Evolutionary conservation across 345 rosid genomes (phyloP).

Genomic region (Aquilaria sinensis): DNA sequence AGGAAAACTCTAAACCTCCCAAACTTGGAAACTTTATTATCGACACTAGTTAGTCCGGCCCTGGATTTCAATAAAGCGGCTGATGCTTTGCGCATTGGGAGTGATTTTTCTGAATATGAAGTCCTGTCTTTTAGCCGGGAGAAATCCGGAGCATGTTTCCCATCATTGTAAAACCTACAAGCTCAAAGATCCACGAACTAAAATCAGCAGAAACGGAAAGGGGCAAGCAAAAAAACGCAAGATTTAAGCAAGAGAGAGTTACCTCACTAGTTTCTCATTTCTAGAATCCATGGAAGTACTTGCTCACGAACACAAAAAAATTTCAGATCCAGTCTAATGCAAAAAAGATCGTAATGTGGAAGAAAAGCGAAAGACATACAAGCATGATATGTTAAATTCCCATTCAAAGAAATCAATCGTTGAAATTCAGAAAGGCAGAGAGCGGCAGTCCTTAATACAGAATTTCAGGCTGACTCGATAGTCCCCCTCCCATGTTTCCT

Average conservation of each 20-base stretch:
- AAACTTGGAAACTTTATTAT: conserved; percentile 27
- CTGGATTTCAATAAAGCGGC: conserved; percentile 31
- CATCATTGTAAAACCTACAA: conserved; percentile 45
- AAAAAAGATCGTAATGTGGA: too few relatives aligned
- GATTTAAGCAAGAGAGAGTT: not conserved
- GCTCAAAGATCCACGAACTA: not conserved
- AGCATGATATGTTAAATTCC: too few relatives aligned
- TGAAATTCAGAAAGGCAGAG: too few relatives aligned
- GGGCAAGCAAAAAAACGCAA: conserved; percentile 8
- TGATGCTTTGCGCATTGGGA: conserved; percentile 41
- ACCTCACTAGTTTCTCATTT: conserved; percentile 49
- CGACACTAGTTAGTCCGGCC: conserved; percentile 9
- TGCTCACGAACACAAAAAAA: too few relatives aligned
- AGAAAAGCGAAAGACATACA: too few relatives aligned
- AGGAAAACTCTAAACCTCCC: conserved; percentile 55
- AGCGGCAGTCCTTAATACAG: too few relatives aligned
- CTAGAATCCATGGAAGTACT: too few relatives aligned
- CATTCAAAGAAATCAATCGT: too few relatives aligned
- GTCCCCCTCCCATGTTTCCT: too few relatives aligned
- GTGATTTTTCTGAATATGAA: conserved; percentile 28
- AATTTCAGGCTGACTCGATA: too few relatives aligned
- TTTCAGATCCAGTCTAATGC: too few relatives aligned
- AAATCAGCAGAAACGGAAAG: conserved; percentile 3
- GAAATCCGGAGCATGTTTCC: conserved; percentile 23
- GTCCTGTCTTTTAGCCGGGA: conserved; percentile 12